Base-by-base conservation (phyloP, 2,329 filamentous ascomycete genomes). In the Fusarium nanum region DNA sequence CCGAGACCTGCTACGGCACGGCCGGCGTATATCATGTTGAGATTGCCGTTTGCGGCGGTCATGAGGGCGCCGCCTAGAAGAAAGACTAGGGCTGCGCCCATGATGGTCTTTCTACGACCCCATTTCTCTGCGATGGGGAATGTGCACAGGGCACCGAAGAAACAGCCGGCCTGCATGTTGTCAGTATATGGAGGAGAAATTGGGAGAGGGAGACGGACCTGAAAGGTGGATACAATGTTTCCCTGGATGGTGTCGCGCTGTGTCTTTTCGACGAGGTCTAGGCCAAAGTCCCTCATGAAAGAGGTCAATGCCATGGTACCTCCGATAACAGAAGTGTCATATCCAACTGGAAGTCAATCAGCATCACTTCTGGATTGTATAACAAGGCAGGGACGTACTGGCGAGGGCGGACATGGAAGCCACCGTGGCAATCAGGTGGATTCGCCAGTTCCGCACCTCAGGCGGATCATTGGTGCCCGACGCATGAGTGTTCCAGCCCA, bases 1-100 rank as follows among this genome's bases (percentile, higher is more conserved):
- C 84, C 85, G n/a, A 86, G 72, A 42, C 85, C 85, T 23, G 83
- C 83, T 60, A 87, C 81, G 45, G 84, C 84, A n/a, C 85, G 80
- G 3, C 85, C 85, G 16, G 76, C 82, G 63, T 85, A 83, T 34
- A 87, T 78, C 75, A 81, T 67, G 63, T 71, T 74, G 32, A 82
- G 71, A 23, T 66, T 72, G 4, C 81, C 81, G 40, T 73, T 71
- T 1, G 77, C 73, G 30, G 75, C 76, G 5, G 77, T 80, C 78
- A 79, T 79, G 22, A 80, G 70, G 9, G 75, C 74, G 37, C 76
- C 79, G 25, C 79, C 81, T 49, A 79, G 54, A 28, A 78, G 73
- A 69, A 85, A 86, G 48, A 84, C 76, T 7, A 78, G 60, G 10
- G 80, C 78, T 6, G 83, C 83, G 23, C 82, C 69, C 60, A 85